A percentile compares a stretch with the other conserved stretches of the same genome.
These are phyloP conservation scores for Globisporangium paroecandrum DNA, from an alignment of 352 stramenopile genomes.

Conservation along the genomic window DNA sequence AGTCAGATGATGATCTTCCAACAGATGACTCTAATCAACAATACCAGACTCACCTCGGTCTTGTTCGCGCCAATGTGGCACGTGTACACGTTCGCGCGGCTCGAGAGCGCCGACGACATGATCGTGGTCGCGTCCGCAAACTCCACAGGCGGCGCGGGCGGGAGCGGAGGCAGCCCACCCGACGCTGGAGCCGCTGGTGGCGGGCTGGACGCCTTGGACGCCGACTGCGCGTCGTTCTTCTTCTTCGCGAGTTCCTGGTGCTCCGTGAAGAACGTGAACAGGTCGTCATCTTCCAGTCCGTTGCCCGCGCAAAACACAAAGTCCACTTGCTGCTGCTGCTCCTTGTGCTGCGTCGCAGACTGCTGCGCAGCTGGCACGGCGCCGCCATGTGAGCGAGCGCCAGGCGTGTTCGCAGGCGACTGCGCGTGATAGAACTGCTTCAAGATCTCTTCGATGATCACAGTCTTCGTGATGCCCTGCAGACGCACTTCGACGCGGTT, in stretches of 20 bases:
- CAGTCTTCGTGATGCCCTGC: conserved; percentile 70
- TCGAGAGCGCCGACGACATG: conserved; percentile 34
- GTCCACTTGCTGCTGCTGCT: conserved; percentile 42
- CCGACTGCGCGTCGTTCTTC: conserved; percentile 7
- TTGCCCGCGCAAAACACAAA: conserved; percentile 87
- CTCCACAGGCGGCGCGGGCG: conserved; percentile 16
- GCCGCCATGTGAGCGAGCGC: conserved; percentile 76
- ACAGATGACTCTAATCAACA: background rate
- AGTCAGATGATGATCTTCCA: background rate
- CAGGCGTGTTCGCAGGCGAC: conserved; percentile 63
- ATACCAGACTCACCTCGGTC: conserved; percentile 41
- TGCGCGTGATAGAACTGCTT: conserved; percentile 29
- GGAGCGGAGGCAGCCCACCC: conserved; percentile 13
- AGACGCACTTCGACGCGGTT: conserved; percentile 77
- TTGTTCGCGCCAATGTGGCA: conserved; percentile 74
- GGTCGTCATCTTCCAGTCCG: conserved; percentile 78
- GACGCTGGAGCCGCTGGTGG: conserved; percentile 1
- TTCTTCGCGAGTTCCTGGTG: conserved; percentile 42
- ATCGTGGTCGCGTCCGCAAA: conserved; percentile 16
- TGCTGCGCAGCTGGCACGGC: conserved; percentile 42
- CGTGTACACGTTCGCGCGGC: conserved; percentile 56
- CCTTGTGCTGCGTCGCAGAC: conserved; percentile 17
- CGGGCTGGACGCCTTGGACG: background rate
- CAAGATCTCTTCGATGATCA: conserved; percentile 71
- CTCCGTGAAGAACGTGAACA: conserved; percentile 84